These are phyloP conservation scores for Microsporum canis DNA, from an alignment of 2,329 filamentous ascomycete genomes.

Conservation along the genomic window DNA sequence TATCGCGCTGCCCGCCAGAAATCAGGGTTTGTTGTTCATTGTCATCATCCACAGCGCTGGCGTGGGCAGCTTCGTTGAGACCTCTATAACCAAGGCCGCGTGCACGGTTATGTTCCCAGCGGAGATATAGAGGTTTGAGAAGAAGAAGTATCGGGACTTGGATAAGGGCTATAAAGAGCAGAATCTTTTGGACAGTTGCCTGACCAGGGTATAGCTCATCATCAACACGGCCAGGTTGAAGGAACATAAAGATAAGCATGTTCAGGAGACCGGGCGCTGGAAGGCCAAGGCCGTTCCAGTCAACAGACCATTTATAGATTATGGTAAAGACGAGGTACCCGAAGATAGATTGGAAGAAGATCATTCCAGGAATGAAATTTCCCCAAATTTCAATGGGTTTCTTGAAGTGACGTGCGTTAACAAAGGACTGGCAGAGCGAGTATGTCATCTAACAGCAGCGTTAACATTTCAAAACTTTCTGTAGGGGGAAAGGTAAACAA, in stretches of 20 bases:
- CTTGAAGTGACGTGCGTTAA: constrained; percentile 93
- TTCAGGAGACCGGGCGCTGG: constrained; percentile 82
- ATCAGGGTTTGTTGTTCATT: constrained; percentile 56
- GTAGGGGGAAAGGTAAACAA: background rate
- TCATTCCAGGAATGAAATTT: constrained; percentile 96
- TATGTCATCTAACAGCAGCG: constrained; percentile 64
- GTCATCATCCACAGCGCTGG: constrained; percentile 83
- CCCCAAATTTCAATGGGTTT: constrained; percentile 91
- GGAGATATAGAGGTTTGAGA: constrained; percentile 89
- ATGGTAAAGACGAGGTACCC: constrained; percentile 91
- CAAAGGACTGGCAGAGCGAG: constrained; percentile 80
- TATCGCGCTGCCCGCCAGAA: constrained; percentile 44
- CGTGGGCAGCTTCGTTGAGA: constrained; percentile 75
- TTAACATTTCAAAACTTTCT: background rate
- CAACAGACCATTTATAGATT: constrained; percentile 90
- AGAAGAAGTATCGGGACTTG: constrained; percentile 89
- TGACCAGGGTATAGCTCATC: constrained; percentile 71
- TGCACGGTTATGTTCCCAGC: constrained; percentile 84
- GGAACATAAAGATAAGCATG: constrained; percentile 99
- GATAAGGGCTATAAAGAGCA: constrained; percentile 68
- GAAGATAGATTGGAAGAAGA: constrained; percentile 99
- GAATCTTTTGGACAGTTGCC: constrained; percentile 58
- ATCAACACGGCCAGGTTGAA: constrained; percentile 61
- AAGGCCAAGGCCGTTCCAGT: constrained; percentile 60
- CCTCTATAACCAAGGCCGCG: constrained; percentile 83